Base-by-base conservation (phyloP, 176 grass and related monocot genomes). In the Canna indica region DNA sequence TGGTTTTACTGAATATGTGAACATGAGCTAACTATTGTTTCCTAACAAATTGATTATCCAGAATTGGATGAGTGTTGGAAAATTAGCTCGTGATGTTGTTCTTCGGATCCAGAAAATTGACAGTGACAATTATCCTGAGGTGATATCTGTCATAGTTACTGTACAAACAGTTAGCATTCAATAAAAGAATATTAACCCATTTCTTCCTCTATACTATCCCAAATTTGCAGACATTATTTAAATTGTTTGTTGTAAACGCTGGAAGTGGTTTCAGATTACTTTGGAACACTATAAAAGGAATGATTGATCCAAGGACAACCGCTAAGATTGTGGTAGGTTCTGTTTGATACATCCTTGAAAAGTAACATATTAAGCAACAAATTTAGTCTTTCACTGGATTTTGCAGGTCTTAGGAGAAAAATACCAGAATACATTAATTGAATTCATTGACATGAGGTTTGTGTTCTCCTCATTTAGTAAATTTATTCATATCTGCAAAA, bases 111-210 rank as follows among this genome's bases (percentile, higher is more conserved):
- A 84, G 72, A 84, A 84, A 84, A 75, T 84, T 31, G 82, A 84
- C 59, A 70, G 76, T 64, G 82, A 79, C 56, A 79, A 84, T 70
- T 79, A 84, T 31, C 82, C 82, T 58, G 82, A 84, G 82, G 82
- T 84, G 46, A 73, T 59, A 39, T 33, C 14, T 31, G 25, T n/a
- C 16, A 5, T 73, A 42, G 9, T 38, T 7, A 20, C 30, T 70
- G 22, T 70, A 17, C 16, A 50, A 47, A 69, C 15, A 44, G 27
- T 52, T 32, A 8, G 38, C 34, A 36, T 34, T 41, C 59, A 18
- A 34, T 67, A 41, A 16, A 65, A 61, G 26, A 0, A 22, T 66
- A 65, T 69, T 17, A 33, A 64, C 9, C 1, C 18, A 27, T 25
- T 30, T 67, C 70, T 68, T 72, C 57, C 54, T 60, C 64, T 27